These are phyloP conservation scores for Saturnispora mendoncae DNA, from an alignment of 805 yeast species.

Conservation along the genomic window DNA sequence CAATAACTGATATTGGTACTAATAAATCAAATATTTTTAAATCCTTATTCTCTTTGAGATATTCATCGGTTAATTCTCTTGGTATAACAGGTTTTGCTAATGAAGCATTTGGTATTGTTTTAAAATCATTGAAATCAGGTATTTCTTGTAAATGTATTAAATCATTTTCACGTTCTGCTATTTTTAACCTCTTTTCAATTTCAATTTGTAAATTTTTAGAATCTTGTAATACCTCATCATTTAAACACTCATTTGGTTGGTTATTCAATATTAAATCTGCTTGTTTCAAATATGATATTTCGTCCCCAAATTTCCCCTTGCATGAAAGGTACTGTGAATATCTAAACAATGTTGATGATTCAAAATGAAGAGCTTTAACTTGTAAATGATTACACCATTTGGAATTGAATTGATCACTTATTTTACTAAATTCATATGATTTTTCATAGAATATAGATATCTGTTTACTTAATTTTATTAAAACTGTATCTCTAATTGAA, in stretches of 20 bases:
- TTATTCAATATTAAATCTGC: slow-evolving; percentile 33
- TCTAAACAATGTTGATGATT: slow-evolving; percentile 63
- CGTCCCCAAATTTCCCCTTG: slow-evolving; percentile 56
- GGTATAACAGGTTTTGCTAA: slow-evolving; percentile 42
- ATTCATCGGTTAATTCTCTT: slow-evolving; percentile 24
- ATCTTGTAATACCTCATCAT: slow-evolving; percentile 37
- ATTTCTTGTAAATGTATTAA: slow-evolving; percentile 63
- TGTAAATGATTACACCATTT: slow-evolving; percentile 60
- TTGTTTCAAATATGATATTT: slow-evolving; percentile 46
- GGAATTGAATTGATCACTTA: slow-evolving; percentile 21
- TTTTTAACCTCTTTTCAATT: slow-evolving; percentile 36
- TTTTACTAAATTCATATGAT: slow-evolving; percentile 33
- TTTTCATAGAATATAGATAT: slow-evolving; percentile 47
- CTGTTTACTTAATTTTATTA: slow-evolving; percentile 59
- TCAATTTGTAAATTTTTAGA: slow-evolving; percentile 39
- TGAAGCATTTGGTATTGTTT: slow-evolving; percentile 38
- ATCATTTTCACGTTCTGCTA: slow-evolving; percentile 73
- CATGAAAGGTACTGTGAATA: slow-evolving; percentile 42
- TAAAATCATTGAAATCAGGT: slow-evolving; percentile 37
- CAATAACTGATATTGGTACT: slow-evolving; percentile 58
- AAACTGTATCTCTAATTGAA: slow-evolving; percentile 45
- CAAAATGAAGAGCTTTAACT: slow-evolving; percentile 56
- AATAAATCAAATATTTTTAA: slow-evolving; percentile 43
- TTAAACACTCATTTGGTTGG: neutral
- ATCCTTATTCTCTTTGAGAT: slow-evolving; percentile 20